phyloP scores from a whole-genome alignment of 805 yeast genomes.

The Kregervanrija delftensis region DNA sequence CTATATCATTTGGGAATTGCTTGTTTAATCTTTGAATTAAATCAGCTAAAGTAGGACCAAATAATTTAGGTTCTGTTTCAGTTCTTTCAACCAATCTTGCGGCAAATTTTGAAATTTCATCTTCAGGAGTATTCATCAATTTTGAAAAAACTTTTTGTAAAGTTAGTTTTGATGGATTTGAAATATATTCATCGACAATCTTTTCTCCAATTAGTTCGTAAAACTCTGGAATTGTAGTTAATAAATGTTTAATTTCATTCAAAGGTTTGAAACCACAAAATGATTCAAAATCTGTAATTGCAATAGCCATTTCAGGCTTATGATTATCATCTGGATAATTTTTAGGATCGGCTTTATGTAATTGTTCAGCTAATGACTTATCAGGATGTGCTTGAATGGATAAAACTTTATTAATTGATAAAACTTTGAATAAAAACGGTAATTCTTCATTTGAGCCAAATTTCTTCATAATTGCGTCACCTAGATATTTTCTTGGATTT shows the following conservation, averaged over 20 bases:
- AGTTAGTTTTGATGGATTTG: slow-evolving; percentile 49
- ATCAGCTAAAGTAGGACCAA: slow-evolving; percentile 56
- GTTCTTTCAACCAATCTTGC: slow-evolving; percentile 63
- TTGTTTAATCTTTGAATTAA: slow-evolving; percentile 70
- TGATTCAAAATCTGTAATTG: slow-evolving; percentile 92
- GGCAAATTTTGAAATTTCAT: slow-evolving; percentile 49
- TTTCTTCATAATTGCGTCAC: slow-evolving; percentile 48
- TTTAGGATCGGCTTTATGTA: slow-evolving; percentile 79
- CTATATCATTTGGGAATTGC: slow-evolving; percentile 92
- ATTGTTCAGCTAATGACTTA: slow-evolving; percentile 67
- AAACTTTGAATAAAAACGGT: slow-evolving; percentile 90
- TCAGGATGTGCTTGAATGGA: slow-evolving; percentile 98
- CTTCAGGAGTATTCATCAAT: slow-evolving; percentile 78
- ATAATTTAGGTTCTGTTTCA: slow-evolving; percentile 46
- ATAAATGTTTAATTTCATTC: slow-evolving; percentile 60
- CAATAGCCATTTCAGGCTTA: slow-evolving; percentile 99
- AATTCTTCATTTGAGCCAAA: slow-evolving; percentile 61
- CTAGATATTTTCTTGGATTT: slow-evolving; percentile 54
- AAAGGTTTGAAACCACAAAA: slow-evolving; percentile 97
- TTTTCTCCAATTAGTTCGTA: slow-evolving; percentile 60
- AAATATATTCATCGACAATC: slow-evolving; percentile 46
- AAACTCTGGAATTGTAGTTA: slow-evolving; percentile 73
- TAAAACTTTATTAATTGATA: slow-evolving; percentile 87
- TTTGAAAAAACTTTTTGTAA: slow-evolving; percentile 71
- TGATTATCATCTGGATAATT: slow-evolving; percentile 98